Conservation (phyloP, 371 early-diverging fungal species). For the Actinomucor elegans region DNA sequence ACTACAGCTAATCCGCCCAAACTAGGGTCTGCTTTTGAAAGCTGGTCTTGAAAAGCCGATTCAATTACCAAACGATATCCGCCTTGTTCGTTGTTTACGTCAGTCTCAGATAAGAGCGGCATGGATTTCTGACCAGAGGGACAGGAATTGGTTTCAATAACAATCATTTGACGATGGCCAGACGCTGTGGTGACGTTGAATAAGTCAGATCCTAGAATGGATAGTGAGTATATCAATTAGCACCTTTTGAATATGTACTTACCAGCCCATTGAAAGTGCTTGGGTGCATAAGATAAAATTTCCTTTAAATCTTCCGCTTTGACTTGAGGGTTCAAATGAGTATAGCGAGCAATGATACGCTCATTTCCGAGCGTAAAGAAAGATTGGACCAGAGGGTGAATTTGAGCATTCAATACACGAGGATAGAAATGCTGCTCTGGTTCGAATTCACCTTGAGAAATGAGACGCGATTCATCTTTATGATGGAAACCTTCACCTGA, state of each 20-base stretch:
- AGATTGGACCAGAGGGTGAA: constrained; percentile 84
- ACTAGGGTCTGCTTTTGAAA: constrained; percentile 64
- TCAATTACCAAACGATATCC: constrained; percentile 82
- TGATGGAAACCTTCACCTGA: constrained; percentile 2
- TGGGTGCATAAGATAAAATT: constrained; percentile 73
- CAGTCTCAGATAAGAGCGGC: constrained; percentile 86
- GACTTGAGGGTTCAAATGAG: constrained; percentile 88
- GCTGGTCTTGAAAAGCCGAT: constrained; percentile 74
- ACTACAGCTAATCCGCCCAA: constrained; percentile 89
- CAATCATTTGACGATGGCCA: constrained; percentile 93
- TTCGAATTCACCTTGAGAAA: constrained; percentile 80
- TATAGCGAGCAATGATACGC: constrained; percentile 86
- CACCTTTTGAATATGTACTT: background rate
- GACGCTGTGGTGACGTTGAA: constrained; percentile 88
- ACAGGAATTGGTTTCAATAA: constrained; percentile 94
- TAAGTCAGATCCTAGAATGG: constrained; percentile 68
- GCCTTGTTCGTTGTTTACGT: constrained; percentile 69
- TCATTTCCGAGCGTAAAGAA: constrained; percentile 91
- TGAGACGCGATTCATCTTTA: constrained; percentile 16
- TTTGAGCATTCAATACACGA: constrained; percentile 88
- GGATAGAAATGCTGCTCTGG: constrained; percentile 91
- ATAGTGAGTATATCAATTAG: background rate
- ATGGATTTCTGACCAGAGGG: constrained; percentile 96
- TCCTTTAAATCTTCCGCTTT: constrained; percentile 62
- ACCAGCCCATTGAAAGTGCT: constrained; percentile 90